Base-by-base conservation (phyloP, 2,329 filamentous ascomycete species). In the Mycocentrospora acerina region DNA sequence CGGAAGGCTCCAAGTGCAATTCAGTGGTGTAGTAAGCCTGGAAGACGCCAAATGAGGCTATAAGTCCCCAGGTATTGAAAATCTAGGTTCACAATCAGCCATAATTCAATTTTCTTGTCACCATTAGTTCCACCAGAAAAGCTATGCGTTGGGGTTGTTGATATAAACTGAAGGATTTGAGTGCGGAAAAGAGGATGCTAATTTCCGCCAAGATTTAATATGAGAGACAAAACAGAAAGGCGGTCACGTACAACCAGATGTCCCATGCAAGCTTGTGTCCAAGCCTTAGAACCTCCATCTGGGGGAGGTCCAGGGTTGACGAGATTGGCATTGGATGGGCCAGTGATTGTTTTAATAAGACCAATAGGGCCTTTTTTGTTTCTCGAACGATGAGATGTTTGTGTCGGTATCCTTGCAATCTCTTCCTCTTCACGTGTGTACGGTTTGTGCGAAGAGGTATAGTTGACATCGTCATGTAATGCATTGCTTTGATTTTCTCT, bases 1-100 rank as follows among this genome's bases (percentile, higher is more conserved):
- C 71, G 1, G 71, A 74, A 2, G 59, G 55, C 14, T 62, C 52
- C 0, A 63, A 44, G 2, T 45, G 46, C 0, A 67, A 53, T 3
- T 51, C 41, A 11, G 46, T 33, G 2, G 59, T 62, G 46, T 69
- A 69, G 44, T 68, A 51, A 8, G 61, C 37, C 35, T 69, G 66
- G 41, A 67, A 69, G 3, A 66, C 59, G 13, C 65, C 64, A 14
- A 67, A 69, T 1, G 61, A 60, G 1, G 55, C 41, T n/a, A 68
- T 63, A 40, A 64, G 56, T 8, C 66, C 66, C 63, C 62, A 68
- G 0, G 61, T 66, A 36, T 64, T 64, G 46, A 65, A 58, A 9
- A 66, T 44, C 19, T n/a, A n/a, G n/a, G n/a, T n/a, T n/a, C n/a
- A n/a, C n/a, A n/a, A n/a, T n/a, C n/a, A n/a, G n/a, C n/a, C n/a